Conservation (phyloP, 495 filamentous ascomycete genomes). For the Aspergillus affinis region DNA sequence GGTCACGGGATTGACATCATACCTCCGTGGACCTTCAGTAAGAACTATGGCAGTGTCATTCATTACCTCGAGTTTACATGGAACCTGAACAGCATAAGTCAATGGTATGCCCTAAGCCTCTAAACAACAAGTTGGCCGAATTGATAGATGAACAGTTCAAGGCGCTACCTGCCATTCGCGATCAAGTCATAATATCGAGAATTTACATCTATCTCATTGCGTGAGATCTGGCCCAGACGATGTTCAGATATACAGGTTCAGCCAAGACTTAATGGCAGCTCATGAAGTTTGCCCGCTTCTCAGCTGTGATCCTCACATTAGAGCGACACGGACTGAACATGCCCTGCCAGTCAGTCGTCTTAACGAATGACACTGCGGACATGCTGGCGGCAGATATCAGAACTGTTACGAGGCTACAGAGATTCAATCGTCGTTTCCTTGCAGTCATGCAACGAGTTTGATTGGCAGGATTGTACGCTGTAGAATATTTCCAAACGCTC, state of each 20-base stretch:
- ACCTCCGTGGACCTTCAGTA: too few relatives aligned
- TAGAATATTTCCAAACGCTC: conserved; percentile 54
- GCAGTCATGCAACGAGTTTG: neutral
- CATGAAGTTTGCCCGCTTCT: conserved; percentile 71
- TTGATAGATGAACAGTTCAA: too few relatives aligned
- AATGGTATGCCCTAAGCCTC: conserved; percentile 4
- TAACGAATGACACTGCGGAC: conserved; percentile 68
- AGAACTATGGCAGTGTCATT: conserved; percentile 57
- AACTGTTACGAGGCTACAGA: conserved; percentile 29
- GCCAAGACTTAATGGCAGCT: conserved; percentile 55
- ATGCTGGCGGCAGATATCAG: conserved; percentile 51
- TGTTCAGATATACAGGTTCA: conserved; percentile 45
- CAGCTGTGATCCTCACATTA: conserved; percentile 60
- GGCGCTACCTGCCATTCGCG: conserved; percentile 68
- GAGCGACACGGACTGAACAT: conserved; percentile 29
- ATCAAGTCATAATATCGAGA: conserved; percentile 62
- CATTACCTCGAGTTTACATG: conserved; percentile 86
- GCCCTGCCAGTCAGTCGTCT: conserved; percentile 61
- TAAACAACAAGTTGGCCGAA: conserved; percentile 31
- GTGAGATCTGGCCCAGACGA: conserved; percentile 51
- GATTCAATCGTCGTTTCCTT: neutral
- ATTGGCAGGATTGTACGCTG: conserved; percentile 24
- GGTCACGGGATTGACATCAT: neutral
- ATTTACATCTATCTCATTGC: conserved; percentile 62
- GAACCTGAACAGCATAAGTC: conserved; percentile 79